These are phyloP conservation scores for Pythium vanterpoolii DNA, from an alignment of 352 stramenopile genomes.

Conservation along the genomic window DNA sequence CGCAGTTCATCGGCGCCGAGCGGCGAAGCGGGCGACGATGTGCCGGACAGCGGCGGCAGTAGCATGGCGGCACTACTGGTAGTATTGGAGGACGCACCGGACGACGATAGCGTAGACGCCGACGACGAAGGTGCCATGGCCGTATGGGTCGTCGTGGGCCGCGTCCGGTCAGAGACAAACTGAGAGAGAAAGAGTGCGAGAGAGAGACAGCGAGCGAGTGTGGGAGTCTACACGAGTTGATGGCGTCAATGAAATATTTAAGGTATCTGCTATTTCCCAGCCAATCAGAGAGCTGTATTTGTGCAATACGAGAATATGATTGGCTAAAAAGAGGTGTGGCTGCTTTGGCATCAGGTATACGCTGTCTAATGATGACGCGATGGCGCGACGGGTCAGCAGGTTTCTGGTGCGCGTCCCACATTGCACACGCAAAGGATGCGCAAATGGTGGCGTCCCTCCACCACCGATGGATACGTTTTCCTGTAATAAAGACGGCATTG, in stretches of 20 bases:
- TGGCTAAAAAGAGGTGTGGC: slow-evolving; percentile 4
- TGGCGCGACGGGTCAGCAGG: background rate
- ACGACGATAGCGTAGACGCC: slow-evolving; percentile 6
- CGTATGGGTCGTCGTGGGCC: background rate
- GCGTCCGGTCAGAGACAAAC: background rate
- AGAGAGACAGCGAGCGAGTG: background rate
- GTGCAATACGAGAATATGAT: background rate
- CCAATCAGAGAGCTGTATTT: background rate
- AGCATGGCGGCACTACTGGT: background rate
- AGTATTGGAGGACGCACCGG: slow-evolving; percentile 1
- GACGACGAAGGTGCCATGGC: slow-evolving; percentile 1
- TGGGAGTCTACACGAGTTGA: background rate
- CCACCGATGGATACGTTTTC: too few relatives aligned
- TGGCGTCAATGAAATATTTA: slow-evolving; percentile 2
- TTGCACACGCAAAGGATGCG: background rate
- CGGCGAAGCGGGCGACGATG: background rate
- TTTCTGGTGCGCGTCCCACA: background rate
- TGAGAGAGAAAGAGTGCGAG: background rate
- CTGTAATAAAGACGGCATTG: too few relatives aligned
- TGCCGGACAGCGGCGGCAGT: background rate
- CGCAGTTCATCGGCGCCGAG: slow-evolving; percentile 2
- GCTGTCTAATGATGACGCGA: slow-evolving; percentile 1
- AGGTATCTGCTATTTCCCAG: background rate
- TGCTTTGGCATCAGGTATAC: slow-evolving; percentile 5
- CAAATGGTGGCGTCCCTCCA: too few relatives aligned